phyloP scores from a whole-genome alignment of 768 basidiomycete genomes.

The Cyathus striatus region DNA sequence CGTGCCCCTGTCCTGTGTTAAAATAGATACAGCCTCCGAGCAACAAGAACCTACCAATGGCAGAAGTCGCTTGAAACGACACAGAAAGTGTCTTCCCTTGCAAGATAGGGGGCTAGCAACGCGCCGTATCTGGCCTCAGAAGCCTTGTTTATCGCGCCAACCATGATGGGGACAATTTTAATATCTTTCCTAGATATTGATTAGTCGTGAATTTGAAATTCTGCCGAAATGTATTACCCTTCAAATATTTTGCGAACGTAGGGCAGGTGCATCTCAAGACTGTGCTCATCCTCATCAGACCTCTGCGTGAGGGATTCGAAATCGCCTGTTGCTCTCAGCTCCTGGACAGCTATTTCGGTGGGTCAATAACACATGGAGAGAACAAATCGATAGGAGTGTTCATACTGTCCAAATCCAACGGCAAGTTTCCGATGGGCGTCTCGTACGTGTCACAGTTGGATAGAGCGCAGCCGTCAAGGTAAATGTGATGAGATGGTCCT shows the following conservation, averaged over 20 bases:
- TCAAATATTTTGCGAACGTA: constrained; percentile 84
- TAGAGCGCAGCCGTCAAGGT: constrained; percentile 83
- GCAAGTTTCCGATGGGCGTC: constrained; percentile 82
- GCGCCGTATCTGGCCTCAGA: constrained; percentile 61
- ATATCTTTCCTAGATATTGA: constrained; percentile 56
- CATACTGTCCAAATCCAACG: constrained; percentile 77
- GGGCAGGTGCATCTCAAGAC: constrained; percentile 96
- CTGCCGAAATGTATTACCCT: constrained; percentile 39
- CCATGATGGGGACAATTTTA: constrained; percentile 82
- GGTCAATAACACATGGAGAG: too few species aligned
- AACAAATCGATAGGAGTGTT: not conserved
- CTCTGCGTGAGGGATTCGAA: constrained; percentile 63
- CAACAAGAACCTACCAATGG: constrained; percentile 66
- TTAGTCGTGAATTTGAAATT: not conserved
- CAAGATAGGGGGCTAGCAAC: constrained; percentile 77
- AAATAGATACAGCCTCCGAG: too few species aligned
- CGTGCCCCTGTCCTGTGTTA: constrained; percentile 77
- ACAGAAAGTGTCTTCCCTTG: constrained; percentile 74
- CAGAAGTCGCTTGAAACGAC: constrained; percentile 97
- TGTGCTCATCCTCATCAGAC: constrained; percentile 93
- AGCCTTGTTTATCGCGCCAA: constrained; percentile 66
- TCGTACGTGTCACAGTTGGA: constrained; percentile 72
- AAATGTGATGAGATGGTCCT: constrained; percentile 92
- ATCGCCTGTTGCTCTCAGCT: constrained; percentile 57
- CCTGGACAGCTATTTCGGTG: constrained; percentile 72